A percentile compares a stretch with the other conserved stretches of the same genome.
Conservation (phyloP, 257 asterid genomes). For the Primulina tabacum region DNA sequence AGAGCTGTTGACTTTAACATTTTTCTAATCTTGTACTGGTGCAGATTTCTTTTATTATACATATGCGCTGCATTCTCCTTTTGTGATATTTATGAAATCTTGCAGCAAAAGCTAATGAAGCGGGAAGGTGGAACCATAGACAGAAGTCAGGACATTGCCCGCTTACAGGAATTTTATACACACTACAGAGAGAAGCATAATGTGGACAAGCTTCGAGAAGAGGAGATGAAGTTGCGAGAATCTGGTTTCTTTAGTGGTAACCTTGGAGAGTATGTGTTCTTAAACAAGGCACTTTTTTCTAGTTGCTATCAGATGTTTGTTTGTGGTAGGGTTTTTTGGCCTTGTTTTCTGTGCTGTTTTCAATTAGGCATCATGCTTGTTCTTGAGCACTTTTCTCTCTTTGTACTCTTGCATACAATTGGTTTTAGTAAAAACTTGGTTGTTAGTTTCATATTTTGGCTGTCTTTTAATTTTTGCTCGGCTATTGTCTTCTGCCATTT, state of each 20-base stretch:
- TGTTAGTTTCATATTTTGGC: slow-evolving; percentile 11
- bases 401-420: not conserved
- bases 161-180: slow-evolving; percentile 79
- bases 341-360: slow-evolving; percentile 17
- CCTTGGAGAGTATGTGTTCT: slow-evolving; percentile 95
- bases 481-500: slow-evolving; percentile 22
- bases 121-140: slow-evolving; percentile 88
- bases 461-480: slow-evolving; percentile 16
- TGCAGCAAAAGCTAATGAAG: slow-evolving; percentile 94
- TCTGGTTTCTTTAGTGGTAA: slow-evolving; percentile 86
- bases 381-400: not conserved
- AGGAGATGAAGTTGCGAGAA: slow-evolving; percentile 87
- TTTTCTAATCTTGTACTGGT: slow-evolving; percentile 18
- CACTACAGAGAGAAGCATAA: slow-evolving; percentile 67
- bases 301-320: not conserved
- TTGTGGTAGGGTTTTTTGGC: slow-evolving; percentile 12
- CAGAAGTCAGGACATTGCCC: slow-evolving; percentile 85
- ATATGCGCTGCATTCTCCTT: slow-evolving; percentile 17
- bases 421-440: not conserved
- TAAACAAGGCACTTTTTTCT: slow-evolving; percentile 20
- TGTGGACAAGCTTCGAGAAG: slow-evolving; percentile 83
- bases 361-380: slow-evolving; percentile 4
- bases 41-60: slow-evolving; percentile 10
- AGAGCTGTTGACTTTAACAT: slow-evolving; percentile 8
- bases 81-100: slow-evolving; percentile 20